These are phyloP conservation scores for Sambucus nigra DNA, from an alignment of 129 eudicot genomes.

Conservation along the genomic window DNA sequence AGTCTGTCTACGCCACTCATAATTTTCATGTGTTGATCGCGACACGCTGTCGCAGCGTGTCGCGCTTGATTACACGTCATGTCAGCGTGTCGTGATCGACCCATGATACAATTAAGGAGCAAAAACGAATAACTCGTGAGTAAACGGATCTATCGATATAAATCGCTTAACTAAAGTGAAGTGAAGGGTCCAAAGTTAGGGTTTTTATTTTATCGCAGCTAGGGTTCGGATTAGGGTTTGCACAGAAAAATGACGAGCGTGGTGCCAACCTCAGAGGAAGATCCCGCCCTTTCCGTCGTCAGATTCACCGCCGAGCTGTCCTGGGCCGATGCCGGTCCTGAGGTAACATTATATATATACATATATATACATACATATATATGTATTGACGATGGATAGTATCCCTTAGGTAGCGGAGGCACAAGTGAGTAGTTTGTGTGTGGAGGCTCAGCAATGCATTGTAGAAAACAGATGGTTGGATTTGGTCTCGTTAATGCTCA, in stretches of 20 bases:
- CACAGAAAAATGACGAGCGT: constrained; percentile 88
- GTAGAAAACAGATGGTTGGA: constrained; percentile 67
- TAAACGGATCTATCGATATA: too few relatives aligned
- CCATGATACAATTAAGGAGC: too few relatives aligned
- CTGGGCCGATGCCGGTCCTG: constrained; percentile 94
- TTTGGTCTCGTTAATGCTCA: constrained; percentile 70
- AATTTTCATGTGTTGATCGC: too few relatives aligned
- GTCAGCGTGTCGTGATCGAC: too few relatives aligned
- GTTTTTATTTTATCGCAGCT: constrained; percentile 20
- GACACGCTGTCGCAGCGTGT: too few relatives aligned
- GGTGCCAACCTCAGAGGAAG: constrained; percentile 90
- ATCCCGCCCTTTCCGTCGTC: constrained; percentile 73
- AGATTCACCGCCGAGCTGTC: constrained; percentile 70
- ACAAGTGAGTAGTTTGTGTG: constrained; percentile 51
- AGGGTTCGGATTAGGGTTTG: constrained; percentile 1
- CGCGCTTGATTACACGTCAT: too few relatives aligned
- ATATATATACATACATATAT: not conserved
- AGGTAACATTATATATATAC: constrained; percentile 35
- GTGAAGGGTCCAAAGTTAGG: too few relatives aligned
- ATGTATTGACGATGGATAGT: not conserved
- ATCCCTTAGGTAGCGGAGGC: constrained; percentile 78
- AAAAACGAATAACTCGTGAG: too few relatives aligned
- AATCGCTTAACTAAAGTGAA: too few relatives aligned
- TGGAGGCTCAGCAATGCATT: constrained; percentile 75
- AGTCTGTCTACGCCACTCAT: too few relatives aligned